Conservation (phyloP, 306 rosid species). For the Cicer pinnatifidum region DNA sequence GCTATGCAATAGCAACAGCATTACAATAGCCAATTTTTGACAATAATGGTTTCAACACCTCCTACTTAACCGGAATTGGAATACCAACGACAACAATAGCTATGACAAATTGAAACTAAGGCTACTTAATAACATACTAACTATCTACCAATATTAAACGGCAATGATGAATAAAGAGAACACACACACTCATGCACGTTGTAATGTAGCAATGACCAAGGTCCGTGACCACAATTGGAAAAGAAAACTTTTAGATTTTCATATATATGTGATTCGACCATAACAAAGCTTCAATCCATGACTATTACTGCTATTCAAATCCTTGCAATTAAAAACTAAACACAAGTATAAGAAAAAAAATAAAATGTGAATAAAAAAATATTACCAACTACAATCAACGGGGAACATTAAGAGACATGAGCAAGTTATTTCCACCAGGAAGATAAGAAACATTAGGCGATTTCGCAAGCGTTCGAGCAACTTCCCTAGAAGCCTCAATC, state of each 20-base stretch:
- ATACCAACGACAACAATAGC: not conserved
- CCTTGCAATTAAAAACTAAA: not conserved
- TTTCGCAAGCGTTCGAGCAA: slow-evolving; percentile 72
- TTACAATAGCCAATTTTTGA: too few relatives aligned
- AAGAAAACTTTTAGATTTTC: not conserved
- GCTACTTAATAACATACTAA: not conserved
- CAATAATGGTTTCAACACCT: not conserved
- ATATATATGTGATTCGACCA: not conserved
- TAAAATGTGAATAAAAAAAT: not conserved
- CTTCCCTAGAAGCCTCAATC: slow-evolving; percentile 90
- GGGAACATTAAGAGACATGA: slow-evolving; percentile 63
- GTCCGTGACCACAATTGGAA: not conserved
- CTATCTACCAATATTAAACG: not conserved
- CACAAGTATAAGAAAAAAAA: too few relatives aligned
- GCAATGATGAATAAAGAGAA: not conserved
- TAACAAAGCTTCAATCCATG: not conserved
- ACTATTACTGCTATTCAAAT: not conserved
- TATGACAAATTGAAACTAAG: not conserved
- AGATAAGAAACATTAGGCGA: slow-evolving; percentile 83
- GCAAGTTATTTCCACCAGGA: slow-evolving; percentile 61
- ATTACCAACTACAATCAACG: slow-evolving; percentile 56
- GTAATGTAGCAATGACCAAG: not conserved
- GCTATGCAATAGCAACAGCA: too few relatives aligned
- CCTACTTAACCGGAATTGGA: not conserved
- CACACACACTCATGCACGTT: not conserved